phyloP scores from a whole-genome alignment of 371 early-diverging fungal species.

The Mortierella sp. region DNA sequence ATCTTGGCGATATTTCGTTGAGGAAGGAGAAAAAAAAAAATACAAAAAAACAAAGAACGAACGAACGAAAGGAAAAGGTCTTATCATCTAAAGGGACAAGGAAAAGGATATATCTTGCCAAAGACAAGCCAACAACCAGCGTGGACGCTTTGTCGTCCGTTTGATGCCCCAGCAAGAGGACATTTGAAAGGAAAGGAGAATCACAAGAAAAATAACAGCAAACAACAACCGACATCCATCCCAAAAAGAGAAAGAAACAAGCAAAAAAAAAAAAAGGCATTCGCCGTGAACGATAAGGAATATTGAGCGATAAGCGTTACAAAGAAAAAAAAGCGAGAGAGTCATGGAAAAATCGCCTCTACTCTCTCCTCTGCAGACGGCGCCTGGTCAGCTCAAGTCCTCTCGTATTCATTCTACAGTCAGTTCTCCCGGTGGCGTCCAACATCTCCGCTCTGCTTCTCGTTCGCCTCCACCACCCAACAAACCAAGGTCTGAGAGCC shows the following conservation, averaged over 20 bases:
- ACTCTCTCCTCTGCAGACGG: conserved; percentile 40
- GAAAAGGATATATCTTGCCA: no score
- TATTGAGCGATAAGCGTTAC: background rate
- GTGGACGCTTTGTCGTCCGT: no score
- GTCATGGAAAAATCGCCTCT: conserved; percentile 49
- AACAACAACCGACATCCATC: background rate
- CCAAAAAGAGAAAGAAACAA: background rate
- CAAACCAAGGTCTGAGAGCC: conserved; percentile 51
- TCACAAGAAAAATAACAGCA: no score
- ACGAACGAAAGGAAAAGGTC: no score
- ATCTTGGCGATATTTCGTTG: no score
- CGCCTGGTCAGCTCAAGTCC: conserved; percentile 43
- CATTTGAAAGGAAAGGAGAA: no score
- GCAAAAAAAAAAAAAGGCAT: background rate
- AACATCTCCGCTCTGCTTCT: conserved; percentile 39
- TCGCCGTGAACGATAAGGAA: background rate
- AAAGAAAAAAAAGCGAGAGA: background rate
- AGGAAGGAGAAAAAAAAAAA: no score
- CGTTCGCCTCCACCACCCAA: conserved; percentile 44
- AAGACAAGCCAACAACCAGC: no score
- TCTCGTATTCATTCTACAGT: conserved; percentile 48
- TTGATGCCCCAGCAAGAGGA: no score
- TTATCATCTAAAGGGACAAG: no score
- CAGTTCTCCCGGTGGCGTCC: conserved; percentile 51
- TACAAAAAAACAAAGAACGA: no score